Evolutionary conservation across 768 basidiomycete species (phyloP).

Genomic region (Boletus tylopilopsis): DNA sequence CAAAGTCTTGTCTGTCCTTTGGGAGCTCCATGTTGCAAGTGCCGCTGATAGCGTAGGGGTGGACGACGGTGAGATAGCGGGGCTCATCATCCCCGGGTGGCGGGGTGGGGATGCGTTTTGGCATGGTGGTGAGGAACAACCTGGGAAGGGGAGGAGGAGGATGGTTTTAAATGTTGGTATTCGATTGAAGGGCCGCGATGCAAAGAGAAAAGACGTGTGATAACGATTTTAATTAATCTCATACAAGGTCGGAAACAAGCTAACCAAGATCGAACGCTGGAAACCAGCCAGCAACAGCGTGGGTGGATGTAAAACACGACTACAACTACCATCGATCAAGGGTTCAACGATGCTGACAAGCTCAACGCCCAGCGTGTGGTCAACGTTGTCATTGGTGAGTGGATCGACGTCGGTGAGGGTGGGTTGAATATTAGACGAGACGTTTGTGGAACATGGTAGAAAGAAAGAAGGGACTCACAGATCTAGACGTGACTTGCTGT

Average conservation of each 20-base stretch:
- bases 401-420: too few species aligned
- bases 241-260: not conserved
- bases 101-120: conserved; percentile 40
- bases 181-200: not conserved
- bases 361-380: not conserved
- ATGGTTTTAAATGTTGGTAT: not conserved
- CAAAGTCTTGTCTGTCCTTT: conserved; percentile 36
- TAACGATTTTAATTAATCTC: too few species aligned
- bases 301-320: not conserved
- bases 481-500: not conserved
- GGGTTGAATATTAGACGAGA: too few species aligned
- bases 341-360: too few species aligned
- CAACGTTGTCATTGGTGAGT: too few species aligned
- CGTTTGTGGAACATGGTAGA: too few species aligned
- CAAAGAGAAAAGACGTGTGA: too few species aligned
- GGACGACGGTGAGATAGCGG: conserved; percentile 40
- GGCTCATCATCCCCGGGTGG: conserved; percentile 44
- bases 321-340: too few species aligned
- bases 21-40: conserved; percentile 39
- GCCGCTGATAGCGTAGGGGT: conserved; percentile 38
- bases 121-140: conserved; percentile 29
- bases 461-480: not conserved
- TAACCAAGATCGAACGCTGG: not conserved
- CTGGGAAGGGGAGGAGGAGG: not conserved
- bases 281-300: not conserved